These are phyloP conservation scores for Globisporangium spinosum DNA, from an alignment of 352 stramenopile genomes.

Conservation along the genomic window DNA sequence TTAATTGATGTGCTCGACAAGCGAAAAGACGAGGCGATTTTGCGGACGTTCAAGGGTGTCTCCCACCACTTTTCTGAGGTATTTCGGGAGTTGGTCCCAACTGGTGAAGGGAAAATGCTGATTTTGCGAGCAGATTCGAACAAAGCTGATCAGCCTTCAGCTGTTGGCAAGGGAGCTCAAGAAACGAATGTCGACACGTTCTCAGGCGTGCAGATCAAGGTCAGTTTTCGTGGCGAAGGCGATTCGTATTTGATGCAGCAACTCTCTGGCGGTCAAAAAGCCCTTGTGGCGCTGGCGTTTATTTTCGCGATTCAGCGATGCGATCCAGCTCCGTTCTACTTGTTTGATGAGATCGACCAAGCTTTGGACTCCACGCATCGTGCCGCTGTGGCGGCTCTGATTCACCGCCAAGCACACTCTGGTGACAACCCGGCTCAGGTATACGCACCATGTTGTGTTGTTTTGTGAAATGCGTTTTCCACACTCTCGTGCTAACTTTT, in stretches of 20 bases:
- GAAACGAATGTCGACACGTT: slow-evolving; percentile 89
- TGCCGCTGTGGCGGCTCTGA: slow-evolving; percentile 94
- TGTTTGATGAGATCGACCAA: slow-evolving; percentile 99
- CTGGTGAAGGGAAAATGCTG: slow-evolving; percentile 94
- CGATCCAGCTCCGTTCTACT: slow-evolving; percentile 99
- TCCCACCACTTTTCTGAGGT: slow-evolving; percentile 98
- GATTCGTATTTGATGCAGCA: slow-evolving; percentile 98
- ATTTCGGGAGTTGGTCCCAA: slow-evolving; percentile 97
- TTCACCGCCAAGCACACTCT: slow-evolving; percentile 94
- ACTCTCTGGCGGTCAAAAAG: slow-evolving; percentile 98
- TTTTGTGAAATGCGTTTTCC: neutral
- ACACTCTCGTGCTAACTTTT: slow-evolving; percentile 11
- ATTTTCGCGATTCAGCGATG: slow-evolving; percentile 99
- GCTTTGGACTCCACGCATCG: slow-evolving; percentile 99
- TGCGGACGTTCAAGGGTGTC: slow-evolving; percentile 98
- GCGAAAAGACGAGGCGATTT: slow-evolving; percentile 98
- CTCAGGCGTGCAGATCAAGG: slow-evolving; percentile 97
- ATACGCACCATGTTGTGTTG: slow-evolving; percentile 7
- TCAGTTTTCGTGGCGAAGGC: slow-evolving; percentile 94
- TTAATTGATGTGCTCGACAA: slow-evolving; percentile 91
- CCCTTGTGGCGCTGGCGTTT: slow-evolving; percentile 98
- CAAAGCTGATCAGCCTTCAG: slow-evolving; percentile 14
- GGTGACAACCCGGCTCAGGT: slow-evolving; percentile 96
- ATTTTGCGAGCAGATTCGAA: slow-evolving; percentile 90
- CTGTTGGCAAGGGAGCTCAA: slow-evolving; percentile 17